Evolutionary conservation across 1,284 basidiomycete genomes (phyloP).

Genomic region (Peniophora sp.): DNA sequence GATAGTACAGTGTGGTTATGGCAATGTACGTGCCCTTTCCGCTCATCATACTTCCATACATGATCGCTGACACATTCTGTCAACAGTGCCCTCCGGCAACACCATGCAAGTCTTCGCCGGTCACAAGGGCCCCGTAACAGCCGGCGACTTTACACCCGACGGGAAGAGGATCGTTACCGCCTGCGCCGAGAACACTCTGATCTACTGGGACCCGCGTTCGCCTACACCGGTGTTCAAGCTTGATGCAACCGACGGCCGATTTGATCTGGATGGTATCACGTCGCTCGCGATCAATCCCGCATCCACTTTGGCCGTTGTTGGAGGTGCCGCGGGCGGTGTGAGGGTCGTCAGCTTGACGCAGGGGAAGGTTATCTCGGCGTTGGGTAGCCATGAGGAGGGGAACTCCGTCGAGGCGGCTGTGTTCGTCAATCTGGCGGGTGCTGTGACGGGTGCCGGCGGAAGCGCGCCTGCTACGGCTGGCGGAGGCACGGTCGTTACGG

Average conservation of each 20-base stretch:
- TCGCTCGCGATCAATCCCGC: slow-evolving; percentile 79
- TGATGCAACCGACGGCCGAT: slow-evolving; percentile 64
- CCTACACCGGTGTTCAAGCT: slow-evolving; percentile 79
- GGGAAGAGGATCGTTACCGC: slow-evolving; percentile 89
- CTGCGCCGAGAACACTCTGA: slow-evolving; percentile 76
- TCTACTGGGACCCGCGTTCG: slow-evolving; percentile 89
- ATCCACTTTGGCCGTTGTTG: slow-evolving; percentile 83
- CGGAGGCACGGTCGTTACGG: slow-evolving; percentile 74
- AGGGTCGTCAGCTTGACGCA: slow-evolving; percentile 83
- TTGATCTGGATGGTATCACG: slow-evolving; percentile 77
- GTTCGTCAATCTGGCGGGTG: slow-evolving; percentile 65
- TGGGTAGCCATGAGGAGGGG: slow-evolving; percentile 81
- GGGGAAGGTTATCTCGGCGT: slow-evolving; percentile 74
- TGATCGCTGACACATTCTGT: slow-evolving; percentile 3
- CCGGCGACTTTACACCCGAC: slow-evolving; percentile 90
- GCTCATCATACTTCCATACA: neutral
- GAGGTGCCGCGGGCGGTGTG: slow-evolving; percentile 77
- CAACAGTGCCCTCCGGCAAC: slow-evolving; percentile 81
- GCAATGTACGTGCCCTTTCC: slow-evolving; percentile 58
- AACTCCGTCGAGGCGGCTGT: slow-evolving; percentile 88
- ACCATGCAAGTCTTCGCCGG: slow-evolving; percentile 96
- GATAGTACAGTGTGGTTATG: slow-evolving; percentile 98
- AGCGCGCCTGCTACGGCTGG: slow-evolving; percentile 22
- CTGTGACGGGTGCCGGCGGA: slow-evolving; percentile 7
- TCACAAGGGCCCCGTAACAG: slow-evolving; percentile 80